Evolutionary conservation across 2,329 filamentous ascomycete species (phyloP).

Genomic region (Stachybotrys chlorohalonatus): DNA sequence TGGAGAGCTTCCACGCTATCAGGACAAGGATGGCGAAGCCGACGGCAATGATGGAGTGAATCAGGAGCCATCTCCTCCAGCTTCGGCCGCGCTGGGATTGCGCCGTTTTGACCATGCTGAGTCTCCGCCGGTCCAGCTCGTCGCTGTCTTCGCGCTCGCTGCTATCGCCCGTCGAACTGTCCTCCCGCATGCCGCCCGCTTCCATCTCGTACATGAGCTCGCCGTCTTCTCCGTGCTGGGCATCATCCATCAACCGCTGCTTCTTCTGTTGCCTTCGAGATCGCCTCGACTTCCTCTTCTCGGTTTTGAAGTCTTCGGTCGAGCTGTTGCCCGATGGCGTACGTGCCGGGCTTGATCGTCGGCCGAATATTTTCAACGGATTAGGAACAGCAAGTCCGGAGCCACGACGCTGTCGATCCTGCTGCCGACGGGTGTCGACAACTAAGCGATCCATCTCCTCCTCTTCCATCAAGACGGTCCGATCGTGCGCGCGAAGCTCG

Average conservation of each 20-base stretch:
- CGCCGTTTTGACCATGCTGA: constrained; percentile 37
- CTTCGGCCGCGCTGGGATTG: constrained; percentile 40
- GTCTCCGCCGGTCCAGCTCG: constrained; percentile 43
- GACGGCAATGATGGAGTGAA: constrained; percentile 41
- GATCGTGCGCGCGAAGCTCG: constrained; percentile 62
- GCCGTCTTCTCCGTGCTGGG: constrained; percentile 57
- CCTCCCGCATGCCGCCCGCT: constrained; percentile 62
- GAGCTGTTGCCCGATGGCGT: constrained; percentile 30
- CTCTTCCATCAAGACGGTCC: constrained; percentile 64
- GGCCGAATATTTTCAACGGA: constrained; percentile 35
- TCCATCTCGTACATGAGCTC: constrained; percentile 88
- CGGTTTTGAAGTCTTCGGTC: constrained; percentile 36
- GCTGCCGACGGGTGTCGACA: constrained; percentile 38
- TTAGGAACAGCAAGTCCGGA: constrained; percentile 42
- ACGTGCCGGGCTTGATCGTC: constrained; percentile 24
- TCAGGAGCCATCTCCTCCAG: constrained; percentile 45
- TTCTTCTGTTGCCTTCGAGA: constrained; percentile 43
- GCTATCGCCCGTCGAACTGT: constrained; percentile 53
- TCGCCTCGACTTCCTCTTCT: constrained; percentile 41
- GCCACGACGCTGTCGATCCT: constrained; percentile 40
- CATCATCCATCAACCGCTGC: constrained; percentile 42
- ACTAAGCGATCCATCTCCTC: constrained; percentile 59
- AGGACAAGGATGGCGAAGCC: constrained; percentile 48
- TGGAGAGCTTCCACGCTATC: constrained; percentile 49
- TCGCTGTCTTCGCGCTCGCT: constrained; percentile 53